These are phyloP conservation scores for Paramarasmius palmivorus DNA, from an alignment of 1,284 basidiomycete species.

Conservation along the genomic window DNA sequence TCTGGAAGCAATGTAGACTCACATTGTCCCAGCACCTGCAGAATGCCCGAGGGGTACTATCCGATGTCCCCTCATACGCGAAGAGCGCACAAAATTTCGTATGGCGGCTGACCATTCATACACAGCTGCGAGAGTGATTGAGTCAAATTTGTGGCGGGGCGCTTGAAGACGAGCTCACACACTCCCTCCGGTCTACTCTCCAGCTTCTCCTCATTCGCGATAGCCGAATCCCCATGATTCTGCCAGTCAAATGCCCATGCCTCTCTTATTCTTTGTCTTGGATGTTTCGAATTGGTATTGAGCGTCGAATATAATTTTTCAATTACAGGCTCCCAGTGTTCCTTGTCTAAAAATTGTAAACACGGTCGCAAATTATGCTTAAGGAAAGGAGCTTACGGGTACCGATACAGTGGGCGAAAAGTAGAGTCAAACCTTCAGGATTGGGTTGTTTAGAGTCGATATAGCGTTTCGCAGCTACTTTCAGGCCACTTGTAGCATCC, in stretches of 20 bases:
- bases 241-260: constrained; percentile 29
- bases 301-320: constrained; percentile 19
- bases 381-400: constrained; percentile 15
- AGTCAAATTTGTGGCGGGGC: too few species aligned
- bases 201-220: constrained; percentile 12
- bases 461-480: constrained; percentile 26
- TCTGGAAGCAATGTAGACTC: not conserved
- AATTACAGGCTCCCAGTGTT: constrained; percentile 26
- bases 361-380: not conserved
- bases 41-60: constrained; percentile 24
- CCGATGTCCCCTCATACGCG: constrained; percentile 21
- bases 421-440: constrained; percentile 21
- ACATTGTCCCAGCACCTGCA: constrained; percentile 25
- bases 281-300: constrained; percentile 7
- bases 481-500: not conserved
- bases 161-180: constrained; percentile 33
- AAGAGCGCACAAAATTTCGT: constrained; percentile 19
- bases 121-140: too few species aligned
- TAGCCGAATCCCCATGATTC: constrained; percentile 21
- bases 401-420: constrained; percentile 25
- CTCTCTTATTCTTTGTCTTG: constrained; percentile 22
- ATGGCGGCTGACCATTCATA: constrained; percentile 26
- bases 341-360: too few species aligned
- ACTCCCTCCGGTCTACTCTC: constrained; percentile 32
- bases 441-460: constrained; percentile 14